Evolutionary conservation across 1,139 yeast species (phyloP), one percentile per base, ranked within the genome.

Genomic region (Magnusiomyces clavatus): DNA sequence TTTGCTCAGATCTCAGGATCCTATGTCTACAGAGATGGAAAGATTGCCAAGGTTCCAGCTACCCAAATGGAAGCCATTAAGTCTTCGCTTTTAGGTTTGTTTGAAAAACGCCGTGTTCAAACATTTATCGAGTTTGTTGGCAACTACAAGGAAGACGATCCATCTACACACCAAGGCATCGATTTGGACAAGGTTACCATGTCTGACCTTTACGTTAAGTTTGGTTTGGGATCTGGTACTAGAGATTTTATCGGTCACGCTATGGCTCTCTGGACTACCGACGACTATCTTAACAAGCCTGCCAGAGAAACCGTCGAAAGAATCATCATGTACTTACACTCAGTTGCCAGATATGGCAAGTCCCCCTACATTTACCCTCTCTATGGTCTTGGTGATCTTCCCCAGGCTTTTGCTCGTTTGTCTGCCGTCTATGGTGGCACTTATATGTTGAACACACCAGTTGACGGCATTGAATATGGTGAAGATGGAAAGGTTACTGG

Each of bases 371-470:
- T 92, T 58, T 92, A 92, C 68, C 99, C 99, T 49, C 75, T 92
- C 64, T 92, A 92, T 67, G 99, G 99, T 11, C 77, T 94, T 56
- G 98, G 99, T 49, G 99, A 92, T 70, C 77, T 92, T 57, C 99
- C 99, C 17, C 99, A 92, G 71, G 98, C 97, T 13, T 92, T 92
- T 74, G 97, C 98, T 16, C 81, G 99, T 68, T 80, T 92, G 60
- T 84, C 96, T 45, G 98, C 98, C 43, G 92, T 92, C 60, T 90
- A 92, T 64, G 99, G 99, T 59, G 98, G 99, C 64, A 92, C 98
- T 37, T 92, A 89, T 68, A 94, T 92, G 98, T 80, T 92, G 66
- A 96, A 89, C 68, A 90, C 96, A 47, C 96, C 97, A 51, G 83
- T 94, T 57, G 96, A 92, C 57, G 96, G 90, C 69, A 78, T 89